These are phyloP conservation scores for Phanerochaete carnosa DNA, from an alignment of 768 basidiomycete species.

Conservation along the genomic window DNA sequence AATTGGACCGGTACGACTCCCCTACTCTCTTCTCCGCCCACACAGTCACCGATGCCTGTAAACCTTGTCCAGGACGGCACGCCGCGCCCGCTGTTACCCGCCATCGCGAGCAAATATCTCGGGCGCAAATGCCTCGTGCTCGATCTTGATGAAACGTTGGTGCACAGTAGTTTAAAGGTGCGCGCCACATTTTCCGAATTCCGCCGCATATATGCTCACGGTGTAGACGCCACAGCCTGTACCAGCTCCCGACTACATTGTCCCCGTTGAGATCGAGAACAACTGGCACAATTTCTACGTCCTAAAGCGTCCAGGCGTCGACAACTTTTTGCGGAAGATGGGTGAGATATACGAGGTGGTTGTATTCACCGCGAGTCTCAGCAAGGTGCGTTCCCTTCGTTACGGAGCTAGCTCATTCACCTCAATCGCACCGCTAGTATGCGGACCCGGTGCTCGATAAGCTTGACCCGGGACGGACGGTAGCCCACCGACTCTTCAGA, in stretches of 20 bases:
- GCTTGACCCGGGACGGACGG: conserved; percentile 87
- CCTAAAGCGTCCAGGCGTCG: conserved; percentile 96
- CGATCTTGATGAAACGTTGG: conserved; percentile 93
- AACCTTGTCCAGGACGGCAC: conserved; percentile 63
- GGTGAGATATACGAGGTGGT: conserved; percentile 98
- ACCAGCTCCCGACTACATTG: conserved; percentile 78
- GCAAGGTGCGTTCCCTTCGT: conserved; percentile 61
- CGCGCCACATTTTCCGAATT: conserved; percentile 10
- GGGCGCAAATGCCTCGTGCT: conserved; percentile 95
- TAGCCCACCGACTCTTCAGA: conserved; percentile 90
- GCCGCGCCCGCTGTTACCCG: conserved; percentile 84
- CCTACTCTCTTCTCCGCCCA: conserved; percentile 7
- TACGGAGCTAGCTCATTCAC: not conserved
- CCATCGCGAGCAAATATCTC: conserved; percentile 72
- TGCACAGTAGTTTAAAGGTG: conserved; percentile 98
- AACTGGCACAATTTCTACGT: conserved; percentile 99
- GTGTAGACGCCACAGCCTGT: conserved; percentile 75
- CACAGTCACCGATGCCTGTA: not conserved
- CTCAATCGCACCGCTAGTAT: conserved; percentile 55
- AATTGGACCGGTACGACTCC: conserved; percentile 73
- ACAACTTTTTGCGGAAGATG: conserved; percentile 95
- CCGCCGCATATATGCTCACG: conserved; percentile 1
- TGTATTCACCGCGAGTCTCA: conserved; percentile 95
- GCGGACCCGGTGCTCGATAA: conserved; percentile 98
- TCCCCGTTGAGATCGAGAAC: conserved; percentile 98